Evolutionary conservation across 2,329 filamentous ascomycete genomes (phyloP).

Genomic region (Pezicula radicicola): DNA sequence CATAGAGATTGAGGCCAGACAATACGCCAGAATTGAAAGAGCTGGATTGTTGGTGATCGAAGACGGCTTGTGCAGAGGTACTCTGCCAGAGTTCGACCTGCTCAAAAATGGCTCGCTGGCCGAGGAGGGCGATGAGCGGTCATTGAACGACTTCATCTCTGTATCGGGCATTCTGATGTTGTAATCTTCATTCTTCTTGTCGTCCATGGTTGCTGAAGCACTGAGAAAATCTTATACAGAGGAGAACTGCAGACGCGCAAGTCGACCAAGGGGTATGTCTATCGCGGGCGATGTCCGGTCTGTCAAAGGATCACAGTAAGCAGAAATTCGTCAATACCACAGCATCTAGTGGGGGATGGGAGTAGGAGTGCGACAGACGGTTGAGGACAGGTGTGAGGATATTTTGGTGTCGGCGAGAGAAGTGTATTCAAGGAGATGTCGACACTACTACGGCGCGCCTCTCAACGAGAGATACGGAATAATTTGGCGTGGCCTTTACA

Average conservation of each 20-base stretch:
- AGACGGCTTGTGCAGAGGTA: conserved; percentile 14
- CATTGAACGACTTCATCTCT: conserved; percentile 31
- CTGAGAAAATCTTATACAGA: conserved; percentile 4
- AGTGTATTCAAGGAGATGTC: neutral
- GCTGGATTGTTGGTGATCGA: conserved; percentile 70
- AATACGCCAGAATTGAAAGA: conserved; percentile 85
- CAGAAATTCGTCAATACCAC: conserved; percentile 6
- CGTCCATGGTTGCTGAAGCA: conserved; percentile 59
- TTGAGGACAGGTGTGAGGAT: neutral
- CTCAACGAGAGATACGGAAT: too few relatives aligned
- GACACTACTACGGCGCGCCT: neutral
- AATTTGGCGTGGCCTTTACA: neutral
- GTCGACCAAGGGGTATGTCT: conserved; percentile 4
- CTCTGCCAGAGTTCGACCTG: conserved; percentile 24
- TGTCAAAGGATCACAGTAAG: neutral
- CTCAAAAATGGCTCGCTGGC: conserved; percentile 33
- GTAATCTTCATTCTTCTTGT: conserved; percentile 87
- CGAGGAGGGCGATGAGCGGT: conserved; percentile 30
- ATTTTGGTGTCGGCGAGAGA: conserved; percentile 1
- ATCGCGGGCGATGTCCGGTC: neutral
- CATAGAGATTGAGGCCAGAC: conserved; percentile 96
- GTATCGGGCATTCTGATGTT: conserved; percentile 60
- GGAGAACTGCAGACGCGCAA: conserved; percentile 9
- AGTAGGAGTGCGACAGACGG: neutral
- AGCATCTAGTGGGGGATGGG: conserved; percentile 10